Base-by-base conservation (phyloP, 2,329 filamentous ascomycete genomes). In the Botrytis paeoniae region DNA sequence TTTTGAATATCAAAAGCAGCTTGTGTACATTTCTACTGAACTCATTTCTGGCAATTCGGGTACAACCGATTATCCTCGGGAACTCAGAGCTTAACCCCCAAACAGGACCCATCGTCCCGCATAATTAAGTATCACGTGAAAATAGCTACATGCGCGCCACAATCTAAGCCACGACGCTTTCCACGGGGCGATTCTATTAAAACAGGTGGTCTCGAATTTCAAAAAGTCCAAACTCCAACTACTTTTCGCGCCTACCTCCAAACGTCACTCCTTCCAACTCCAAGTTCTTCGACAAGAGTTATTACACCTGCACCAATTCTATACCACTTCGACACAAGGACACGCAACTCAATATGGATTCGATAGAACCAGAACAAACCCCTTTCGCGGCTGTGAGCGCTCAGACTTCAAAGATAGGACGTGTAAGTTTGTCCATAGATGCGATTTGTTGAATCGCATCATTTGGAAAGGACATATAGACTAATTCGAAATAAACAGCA, bases 301-400 rank as follows among this genome's bases (percentile, higher is more conserved):
- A 43, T 48, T 51, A 29, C 35, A 68, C 37, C 32, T 32, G 59
- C 59, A 64, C 14, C 4, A 45, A n/a, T 25, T 48, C 29, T 45
- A 61, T 43, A 51, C 54, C 25, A 25, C 32, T 43, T 66, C 39
- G 12, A 35, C 22, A 22, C 29, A 9, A 39, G 54, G n/a, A 32
- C 35, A 69, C 51, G 25, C 68, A 12, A 60, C 43, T 39, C 59
- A 76, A 70, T 63, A 97, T 97, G 95, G 94, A 98, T 85, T 90
- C 90, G 80, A 88, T 91, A 75, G 94, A 97, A 85, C 91, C 93
- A 76, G 94, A 97, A 68, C 89, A 93, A 85, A 97, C 94, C 83
- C 94, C 95, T 85, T 98, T 97, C 85, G 93, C 92, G 81, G 92
- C 94, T 76, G 93, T 98, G 81, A 92, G 90, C 79, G 90, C 92